Evolutionary conservation across 2,329 filamentous ascomycete species (phyloP), one percentile per base, ranked within the genome.

Genomic region (Xylaria sp.): DNA sequence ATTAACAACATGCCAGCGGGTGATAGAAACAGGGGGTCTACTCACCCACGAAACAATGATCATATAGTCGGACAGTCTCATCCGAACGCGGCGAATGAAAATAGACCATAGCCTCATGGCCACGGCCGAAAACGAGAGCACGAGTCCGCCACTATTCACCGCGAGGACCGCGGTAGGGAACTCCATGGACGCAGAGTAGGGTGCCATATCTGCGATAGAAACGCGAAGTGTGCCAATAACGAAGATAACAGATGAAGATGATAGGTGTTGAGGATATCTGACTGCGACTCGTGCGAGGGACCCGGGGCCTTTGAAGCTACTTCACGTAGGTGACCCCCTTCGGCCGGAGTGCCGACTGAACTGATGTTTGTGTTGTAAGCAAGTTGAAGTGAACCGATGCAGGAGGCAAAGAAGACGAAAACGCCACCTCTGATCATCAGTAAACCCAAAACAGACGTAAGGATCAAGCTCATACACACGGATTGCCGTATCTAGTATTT

Each of bases 31-130:
- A 13, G 11, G 9, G 29, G 16, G 5, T 38, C 8, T 18, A 48
- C 50, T 48, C 19, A 48, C 50, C 50, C 50, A 53, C 21, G 50
- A 53, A 37, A 26, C 24, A 16, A 53, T 37, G 18, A 53, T 53
- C 40, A 44, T 53, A 44, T 44, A 53, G 18, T 53, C 50, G 4
- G 44, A 53, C 18, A 53, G 21, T 20, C 45, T 53, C 18, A 39
- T 16, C 29, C 39, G 39, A 20, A 44, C 40, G 16, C 40, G 44
- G 5, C 50, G 40, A 9, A 53, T n/a, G 17, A 39, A 53, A 21
- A 45, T 44, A 18, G 50, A 44, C 50, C 50, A 53, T 26, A 53
- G 44, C 6, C 50, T 48, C 9, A 53, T 24, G 2, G 39, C 8
- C 17, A 48, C 37, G 6, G 50, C 44, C 7, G 44, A 24, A 44